Base-by-base conservation (phyloP, 1,284 basidiomycete species). In the Tilletiopsis washingtonensis region DNA sequence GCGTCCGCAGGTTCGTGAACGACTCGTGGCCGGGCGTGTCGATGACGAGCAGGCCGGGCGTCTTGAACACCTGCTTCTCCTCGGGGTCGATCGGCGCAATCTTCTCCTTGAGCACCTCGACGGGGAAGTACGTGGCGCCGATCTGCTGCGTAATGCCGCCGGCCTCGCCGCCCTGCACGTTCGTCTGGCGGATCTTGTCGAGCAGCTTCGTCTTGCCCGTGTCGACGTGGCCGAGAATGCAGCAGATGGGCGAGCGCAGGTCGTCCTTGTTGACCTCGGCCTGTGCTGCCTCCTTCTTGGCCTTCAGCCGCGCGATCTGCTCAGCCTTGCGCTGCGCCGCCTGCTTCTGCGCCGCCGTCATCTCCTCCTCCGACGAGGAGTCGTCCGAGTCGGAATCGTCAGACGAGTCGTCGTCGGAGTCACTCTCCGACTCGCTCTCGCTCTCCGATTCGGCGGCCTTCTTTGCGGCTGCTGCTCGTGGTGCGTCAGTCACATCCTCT, bases 111-210 rank as follows among this genome's bases (percentile, higher is more conserved):
- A 99, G 94, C 5, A 91, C 90, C n/a, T 91, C 87, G 43, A 86
- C 84, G 42, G 94, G 94, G 83, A 99, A 98, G 79, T 94, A 99
- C 0, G 94, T 99, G n/a, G 94, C 94, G 80, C 94, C 94, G 64
- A 99, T 99, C 74, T 99, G 94, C 76, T 98, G 94, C 0, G 94
- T 99, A 74, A 99, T 99, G 79, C 94, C 94, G 72, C 94, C 94
- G 1, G 94, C 94, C 81, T 99, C 94, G 53, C 94, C 94, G 75
- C 96, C 93, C 78, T 98, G 93, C 17, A 99, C 94, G 66, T 97
- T 97, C 6, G 93, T 98, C 84, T 98, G 93, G 67, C 94, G 91
- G 73, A 99, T 97, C 89, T 98, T 98, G 76, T 99, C 94, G 61
- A 99, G 78, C 43, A 99, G 77, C 76, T 97, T 98, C 38, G 94